These are phyloP conservation scores for Boletus rubropictus DNA, from an alignment of 768 basidiomycete genomes.

Conservation along the genomic window DNA sequence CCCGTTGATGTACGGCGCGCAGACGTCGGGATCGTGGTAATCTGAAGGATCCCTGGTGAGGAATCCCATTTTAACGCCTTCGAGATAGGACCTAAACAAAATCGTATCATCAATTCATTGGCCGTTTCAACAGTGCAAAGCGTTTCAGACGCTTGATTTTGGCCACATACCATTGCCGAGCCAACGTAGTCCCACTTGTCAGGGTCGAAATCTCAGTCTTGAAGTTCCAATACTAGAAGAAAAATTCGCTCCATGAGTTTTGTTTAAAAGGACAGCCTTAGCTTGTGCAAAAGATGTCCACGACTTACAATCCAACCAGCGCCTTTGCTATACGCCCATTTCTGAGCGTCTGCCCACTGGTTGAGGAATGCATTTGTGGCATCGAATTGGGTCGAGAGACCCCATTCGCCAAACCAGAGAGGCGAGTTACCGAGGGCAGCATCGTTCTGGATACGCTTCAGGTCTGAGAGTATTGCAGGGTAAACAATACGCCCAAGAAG, in stretches of 20 bases:
- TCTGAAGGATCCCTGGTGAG: constrained; percentile 58
- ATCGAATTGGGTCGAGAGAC: constrained; percentile 58
- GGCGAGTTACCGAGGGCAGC: constrained; percentile 41
- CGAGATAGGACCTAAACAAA: constrained; percentile 58
- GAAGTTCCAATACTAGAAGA: constrained; percentile 63
- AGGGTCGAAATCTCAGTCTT: constrained; percentile 53
- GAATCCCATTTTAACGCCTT: constrained; percentile 53
- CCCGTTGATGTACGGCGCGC: constrained; percentile 41
- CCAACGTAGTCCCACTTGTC: constrained; percentile 41
- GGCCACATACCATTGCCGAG: constrained; percentile 55
- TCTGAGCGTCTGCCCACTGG: constrained; percentile 75
- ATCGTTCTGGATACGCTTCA: constrained; percentile 49
- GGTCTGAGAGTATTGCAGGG: constrained; percentile 37
- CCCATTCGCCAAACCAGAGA: constrained; percentile 57
- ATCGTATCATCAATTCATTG: not conserved
- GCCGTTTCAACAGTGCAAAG: not conserved
- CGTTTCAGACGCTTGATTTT: not conserved
- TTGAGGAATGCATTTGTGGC: constrained; percentile 56
- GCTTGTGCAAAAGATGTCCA: not conserved
- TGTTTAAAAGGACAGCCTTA: not conserved
- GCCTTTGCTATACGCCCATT: constrained; percentile 52
- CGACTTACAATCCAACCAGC: constrained; percentile 62
- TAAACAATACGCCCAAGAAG: not conserved
- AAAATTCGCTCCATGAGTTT: not conserved
- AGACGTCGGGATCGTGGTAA: constrained; percentile 56